A percentile compares a stretch with the other conserved stretches of the same genome.
Evolutionary conservation across 208 protist species (phyloP).

Genomic region (Leishmania amazonensis): DNA sequence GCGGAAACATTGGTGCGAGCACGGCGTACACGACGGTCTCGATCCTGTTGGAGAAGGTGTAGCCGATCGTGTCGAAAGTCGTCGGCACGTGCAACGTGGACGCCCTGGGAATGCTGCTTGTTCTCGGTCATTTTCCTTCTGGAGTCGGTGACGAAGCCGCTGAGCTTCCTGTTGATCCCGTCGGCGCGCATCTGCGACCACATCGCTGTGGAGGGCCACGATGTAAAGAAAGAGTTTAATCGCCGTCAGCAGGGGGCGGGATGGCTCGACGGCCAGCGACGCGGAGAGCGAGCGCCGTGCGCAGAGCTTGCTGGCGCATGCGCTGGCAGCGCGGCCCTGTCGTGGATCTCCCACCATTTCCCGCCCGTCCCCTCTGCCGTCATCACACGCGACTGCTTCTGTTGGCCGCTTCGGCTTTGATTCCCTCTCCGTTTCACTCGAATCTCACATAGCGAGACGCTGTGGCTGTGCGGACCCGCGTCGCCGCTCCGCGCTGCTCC

Average conservation of each 20-base stretch:
- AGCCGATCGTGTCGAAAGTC: conserved; percentile 31
- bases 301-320: no score
- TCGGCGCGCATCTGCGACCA: conserved; percentile 60
- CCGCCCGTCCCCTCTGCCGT: background rate
- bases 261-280: no score
- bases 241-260: no score
- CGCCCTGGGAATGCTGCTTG: conserved; percentile 49
- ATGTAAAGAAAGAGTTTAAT: no score
- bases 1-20: conserved; percentile 60
- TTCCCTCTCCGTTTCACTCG: no score
- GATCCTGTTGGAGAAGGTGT: conserved; percentile 51
- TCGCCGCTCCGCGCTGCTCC: no score
- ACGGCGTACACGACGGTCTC: conserved; percentile 48
- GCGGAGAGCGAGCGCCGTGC: no score
- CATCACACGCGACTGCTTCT: background rate
- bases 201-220: conserved; percentile 43
- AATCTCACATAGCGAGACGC: no score
- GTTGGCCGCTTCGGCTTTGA: no score
- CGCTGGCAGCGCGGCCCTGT: no score
- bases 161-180: conserved; percentile 73
- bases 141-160: conserved; percentile 35
- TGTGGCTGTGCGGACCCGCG: no score
- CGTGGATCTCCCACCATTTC: no score
- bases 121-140: conserved; percentile 51
- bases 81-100: conserved; percentile 51